Percentiles rank a stretch among this genome's conserved stretches.
Conservation (phyloP, 2,329 filamentous ascomycete genomes). For the Zasmidium citrigriseum region DNA sequence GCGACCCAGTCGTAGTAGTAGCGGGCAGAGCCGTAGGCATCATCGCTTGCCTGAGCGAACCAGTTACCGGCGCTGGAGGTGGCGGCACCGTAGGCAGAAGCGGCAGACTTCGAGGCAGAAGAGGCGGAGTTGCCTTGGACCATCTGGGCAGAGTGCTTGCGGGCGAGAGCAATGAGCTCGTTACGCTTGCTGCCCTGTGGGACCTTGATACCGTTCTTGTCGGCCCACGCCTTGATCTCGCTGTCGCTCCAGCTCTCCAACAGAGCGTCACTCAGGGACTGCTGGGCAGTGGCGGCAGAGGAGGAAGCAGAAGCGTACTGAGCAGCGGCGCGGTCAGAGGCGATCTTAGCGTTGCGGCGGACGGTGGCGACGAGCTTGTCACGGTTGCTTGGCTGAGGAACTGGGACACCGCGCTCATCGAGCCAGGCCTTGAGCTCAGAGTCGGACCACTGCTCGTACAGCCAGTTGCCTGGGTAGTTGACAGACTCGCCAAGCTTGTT, state of each 20-base stretch:
- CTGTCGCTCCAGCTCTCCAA: conserved; percentile 89
- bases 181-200: conserved; percentile 90
- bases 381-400: conserved; percentile 78
- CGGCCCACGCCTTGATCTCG: conserved; percentile 87
- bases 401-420: conserved; percentile 81
- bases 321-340: conserved; percentile 49
- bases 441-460: conserved; percentile 87
- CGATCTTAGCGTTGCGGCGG: conserved; percentile 78
- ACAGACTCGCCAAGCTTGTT: conserved; percentile 74
- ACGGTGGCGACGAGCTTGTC: conserved; percentile 87
- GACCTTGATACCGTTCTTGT: conserved; percentile 86
- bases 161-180: conserved; percentile 84
- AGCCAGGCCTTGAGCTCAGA: conserved; percentile 94
- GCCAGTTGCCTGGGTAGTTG: conserved; percentile 91
- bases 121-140: conserved; percentile 58
- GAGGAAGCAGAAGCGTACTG: conserved; percentile 64
- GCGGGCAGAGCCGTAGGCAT: conserved; percentile 43
- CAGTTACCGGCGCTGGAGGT: conserved; percentile 66
- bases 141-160: conserved; percentile 77
- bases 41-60: conserved; percentile 74
- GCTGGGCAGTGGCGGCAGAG: conserved; percentile 61
- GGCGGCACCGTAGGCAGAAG: conserved; percentile 47
- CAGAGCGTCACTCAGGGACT: conserved; percentile 76
- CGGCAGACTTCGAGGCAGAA: conserved; percentile 41
- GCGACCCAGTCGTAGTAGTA: conserved; percentile 45